phyloP scores from a whole-genome alignment of 371 early-diverging fungal genomes.

The Apophysomyces ossiformis region DNA sequence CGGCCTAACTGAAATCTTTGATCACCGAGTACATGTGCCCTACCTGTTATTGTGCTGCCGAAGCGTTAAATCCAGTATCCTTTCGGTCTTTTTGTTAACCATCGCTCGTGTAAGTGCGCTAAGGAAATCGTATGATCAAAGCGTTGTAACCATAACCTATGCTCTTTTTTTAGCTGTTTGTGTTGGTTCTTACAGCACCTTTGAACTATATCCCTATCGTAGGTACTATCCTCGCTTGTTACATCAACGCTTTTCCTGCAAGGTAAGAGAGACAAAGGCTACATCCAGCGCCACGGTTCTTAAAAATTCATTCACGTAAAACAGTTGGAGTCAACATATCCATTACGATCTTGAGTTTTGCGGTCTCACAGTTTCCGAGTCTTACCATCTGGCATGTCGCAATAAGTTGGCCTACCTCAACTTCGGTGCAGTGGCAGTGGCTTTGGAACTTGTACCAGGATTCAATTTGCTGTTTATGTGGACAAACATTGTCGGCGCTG shows the following conservation, averaged over 20 bases:
- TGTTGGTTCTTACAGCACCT: constrained; percentile 51
- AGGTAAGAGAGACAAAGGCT: constrained; percentile 21
- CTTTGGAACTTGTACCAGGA: constrained; percentile 63
- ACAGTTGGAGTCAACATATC: constrained; percentile 42
- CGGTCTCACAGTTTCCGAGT: constrained; percentile 38
- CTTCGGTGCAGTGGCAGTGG: constrained; percentile 61
- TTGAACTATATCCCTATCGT: constrained; percentile 54
- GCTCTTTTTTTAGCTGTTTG: constrained; percentile 33
- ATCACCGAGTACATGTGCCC: constrained; percentile 27
- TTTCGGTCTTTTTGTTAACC: constrained; percentile 29
- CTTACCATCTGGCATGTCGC: constrained; percentile 26
- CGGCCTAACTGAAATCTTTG: constrained; percentile 44
- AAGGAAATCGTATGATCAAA: neutral
- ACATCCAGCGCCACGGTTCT: too few species aligned
- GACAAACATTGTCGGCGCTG: constrained; percentile 72
- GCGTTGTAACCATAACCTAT: too few species aligned
- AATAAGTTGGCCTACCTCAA: constrained; percentile 37
- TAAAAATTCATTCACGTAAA: too few species aligned
- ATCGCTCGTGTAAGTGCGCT: constrained; percentile 23
- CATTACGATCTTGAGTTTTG: constrained; percentile 54
- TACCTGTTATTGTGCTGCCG: constrained; percentile 33
- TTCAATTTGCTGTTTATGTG: constrained; percentile 63
- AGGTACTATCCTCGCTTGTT: constrained; percentile 49
- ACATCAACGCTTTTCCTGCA: constrained; percentile 48
- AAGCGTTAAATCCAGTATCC: constrained; percentile 28